A percentile compares a stretch with the other conserved stretches of the same genome.
Evolutionary conservation across 2,329 filamentous ascomycete genomes (phyloP).

Genomic region (Exophiala alcalophila): DNA sequence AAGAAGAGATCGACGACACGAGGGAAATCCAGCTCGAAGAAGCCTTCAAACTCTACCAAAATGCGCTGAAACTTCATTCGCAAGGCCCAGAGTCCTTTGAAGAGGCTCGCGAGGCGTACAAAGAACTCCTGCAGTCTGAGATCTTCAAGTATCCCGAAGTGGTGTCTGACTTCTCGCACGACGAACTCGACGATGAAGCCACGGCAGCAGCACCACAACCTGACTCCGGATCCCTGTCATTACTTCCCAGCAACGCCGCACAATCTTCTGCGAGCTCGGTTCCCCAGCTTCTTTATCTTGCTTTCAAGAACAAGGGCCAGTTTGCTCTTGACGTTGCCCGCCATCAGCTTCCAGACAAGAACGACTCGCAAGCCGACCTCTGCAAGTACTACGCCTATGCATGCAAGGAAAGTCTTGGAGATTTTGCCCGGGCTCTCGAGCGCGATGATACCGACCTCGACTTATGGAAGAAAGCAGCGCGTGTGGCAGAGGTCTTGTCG

Average conservation of each 20-base stretch:
- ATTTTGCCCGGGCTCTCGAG: slow-evolving; percentile 62
- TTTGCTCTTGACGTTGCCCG: slow-evolving; percentile 76
- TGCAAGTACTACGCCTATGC: slow-evolving; percentile 33
- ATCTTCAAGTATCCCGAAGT: slow-evolving; percentile 92
- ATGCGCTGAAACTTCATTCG: slow-evolving; percentile 83
- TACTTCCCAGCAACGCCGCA: slow-evolving; percentile 57
- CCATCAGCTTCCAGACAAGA: slow-evolving; percentile 42
- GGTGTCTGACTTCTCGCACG: slow-evolving; percentile 75
- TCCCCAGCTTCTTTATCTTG: slow-evolving; percentile 84
- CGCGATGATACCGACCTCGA: slow-evolving; percentile 64
- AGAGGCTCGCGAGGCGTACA: slow-evolving; percentile 77
- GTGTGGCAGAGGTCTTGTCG: slow-evolving; percentile 56
- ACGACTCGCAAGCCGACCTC: slow-evolving; percentile 8
- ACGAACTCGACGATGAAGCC: slow-evolving; percentile 46
- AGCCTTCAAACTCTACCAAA: slow-evolving; percentile 90
- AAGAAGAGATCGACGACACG: slow-evolving; percentile 91
- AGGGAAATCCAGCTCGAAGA: slow-evolving; percentile 97
- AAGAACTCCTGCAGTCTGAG: slow-evolving; percentile 80
- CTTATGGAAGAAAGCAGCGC: slow-evolving; percentile 60
- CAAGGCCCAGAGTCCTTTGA: slow-evolving; percentile 74
- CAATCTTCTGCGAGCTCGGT: slow-evolving; percentile 77
- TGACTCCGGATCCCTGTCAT: slow-evolving; percentile 31
- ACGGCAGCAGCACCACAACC: slow-evolving; percentile 13
- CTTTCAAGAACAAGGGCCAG: slow-evolving; percentile 93
- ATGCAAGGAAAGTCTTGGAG: slow-evolving; percentile 45